These are phyloP conservation scores for Phylloporus scabripes DNA, from an alignment of 768 basidiomycete genomes.

Conservation along the genomic window DNA sequence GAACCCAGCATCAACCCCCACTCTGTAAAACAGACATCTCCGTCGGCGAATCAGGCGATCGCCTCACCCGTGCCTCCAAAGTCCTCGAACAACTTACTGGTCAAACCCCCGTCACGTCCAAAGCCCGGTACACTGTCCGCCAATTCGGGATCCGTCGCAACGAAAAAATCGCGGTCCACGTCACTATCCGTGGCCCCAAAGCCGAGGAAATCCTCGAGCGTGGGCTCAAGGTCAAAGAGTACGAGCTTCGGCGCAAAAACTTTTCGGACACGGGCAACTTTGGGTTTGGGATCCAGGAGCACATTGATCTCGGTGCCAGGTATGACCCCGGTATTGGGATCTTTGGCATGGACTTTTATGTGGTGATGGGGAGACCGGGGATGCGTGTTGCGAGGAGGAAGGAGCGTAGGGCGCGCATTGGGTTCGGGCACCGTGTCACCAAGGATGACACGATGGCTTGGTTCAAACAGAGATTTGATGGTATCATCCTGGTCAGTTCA, in stretches of 20 bases:
- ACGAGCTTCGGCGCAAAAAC: conserved; percentile 95
- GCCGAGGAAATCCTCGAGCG: conserved; percentile 99
- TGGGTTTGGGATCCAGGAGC: conserved; percentile 98
- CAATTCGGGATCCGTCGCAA: conserved; percentile 99
- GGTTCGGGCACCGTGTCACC: conserved; percentile 84
- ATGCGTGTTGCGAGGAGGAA: conserved; percentile 87
- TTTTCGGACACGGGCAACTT: conserved; percentile 99
- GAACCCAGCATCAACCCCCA: background rate
- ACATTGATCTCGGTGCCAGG: conserved; percentile 97
- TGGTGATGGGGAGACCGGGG: conserved; percentile 96
- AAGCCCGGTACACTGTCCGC: conserved; percentile 99
- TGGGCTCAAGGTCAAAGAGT: conserved; percentile 99
- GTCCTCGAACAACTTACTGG: conserved; percentile 99
- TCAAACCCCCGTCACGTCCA: conserved; percentile 98
- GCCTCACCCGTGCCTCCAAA: conserved; percentile 97
- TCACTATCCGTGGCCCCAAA: conserved; percentile 98
- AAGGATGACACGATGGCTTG: conserved; percentile 96
- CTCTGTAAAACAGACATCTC: conserved; percentile 74
- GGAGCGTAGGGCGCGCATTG: conserved; percentile 81
- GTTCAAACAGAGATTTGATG: conserved; percentile 99
- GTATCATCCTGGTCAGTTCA: conserved; percentile 83
- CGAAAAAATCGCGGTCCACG: conserved; percentile 99
- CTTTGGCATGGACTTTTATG: conserved; percentile 99
- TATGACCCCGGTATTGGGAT: conserved; percentile 99
- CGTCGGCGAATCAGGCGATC: conserved; percentile 99